Evolutionary conservation across 2,329 filamentous ascomycete genomes (phyloP).

Genomic region (Ophiostoma ulmi): DNA sequence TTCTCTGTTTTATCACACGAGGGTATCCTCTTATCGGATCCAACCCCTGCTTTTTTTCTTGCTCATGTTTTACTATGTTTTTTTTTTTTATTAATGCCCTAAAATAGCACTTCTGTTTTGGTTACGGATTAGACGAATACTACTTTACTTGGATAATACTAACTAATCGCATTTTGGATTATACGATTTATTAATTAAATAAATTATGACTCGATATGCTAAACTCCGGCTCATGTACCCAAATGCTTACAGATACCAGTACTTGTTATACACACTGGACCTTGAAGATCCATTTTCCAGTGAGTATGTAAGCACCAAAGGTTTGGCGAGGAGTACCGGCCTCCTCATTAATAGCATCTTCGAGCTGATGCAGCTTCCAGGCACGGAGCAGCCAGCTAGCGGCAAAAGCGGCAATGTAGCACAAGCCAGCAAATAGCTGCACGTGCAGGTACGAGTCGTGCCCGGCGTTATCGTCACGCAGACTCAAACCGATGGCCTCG

Average conservation of each 20-base stretch:
- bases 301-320: conserved; percentile 24
- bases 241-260: not conserved
- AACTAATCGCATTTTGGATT: not conserved
- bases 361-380: conserved; percentile 42
- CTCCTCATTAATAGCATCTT: conserved; percentile 27
- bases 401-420: conserved; percentile 53
- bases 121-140: conserved; percentile 10
- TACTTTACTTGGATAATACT: not conserved
- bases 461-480: conserved; percentile 39
- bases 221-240: not conserved
- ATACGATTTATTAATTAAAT: not conserved
- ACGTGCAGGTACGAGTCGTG: conserved; percentile 46
- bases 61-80: not conserved
- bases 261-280: conserved; percentile 20
- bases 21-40: too few relatives aligned
- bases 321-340: conserved; percentile 6
- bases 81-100: conserved; percentile 3
- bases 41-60: not conserved
- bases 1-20: not conserved
- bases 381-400: conserved; percentile 43
- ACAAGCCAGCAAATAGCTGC: conserved; percentile 56
- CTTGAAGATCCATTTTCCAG: conserved; percentile 26
- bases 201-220: not conserved
- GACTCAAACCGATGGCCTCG: conserved; percentile 57
- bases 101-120: not conserved